Conservation (phyloP, 345 rosid species). For the Salix viminalis region DNA sequence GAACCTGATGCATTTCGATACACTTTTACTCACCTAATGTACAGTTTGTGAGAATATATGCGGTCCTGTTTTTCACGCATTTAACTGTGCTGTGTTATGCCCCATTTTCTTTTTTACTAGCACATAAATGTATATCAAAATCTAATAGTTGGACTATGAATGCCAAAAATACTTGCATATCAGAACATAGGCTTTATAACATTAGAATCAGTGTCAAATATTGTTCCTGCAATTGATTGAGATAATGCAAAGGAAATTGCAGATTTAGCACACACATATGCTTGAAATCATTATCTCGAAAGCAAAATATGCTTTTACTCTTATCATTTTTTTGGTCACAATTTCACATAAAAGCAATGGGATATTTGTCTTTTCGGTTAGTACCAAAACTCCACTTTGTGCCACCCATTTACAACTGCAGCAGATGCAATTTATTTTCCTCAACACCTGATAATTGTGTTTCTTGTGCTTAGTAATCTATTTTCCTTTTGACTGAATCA, state of each 20-base stretch:
- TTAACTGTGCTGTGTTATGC: no score
- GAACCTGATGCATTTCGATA: background rate
- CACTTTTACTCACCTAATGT: background rate
- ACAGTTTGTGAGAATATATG: background rate
- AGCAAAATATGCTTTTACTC: background rate
- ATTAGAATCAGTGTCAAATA: background rate
- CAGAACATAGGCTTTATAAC: background rate
- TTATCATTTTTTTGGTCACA: background rate
- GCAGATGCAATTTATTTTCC: background rate
- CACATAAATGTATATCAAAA: no score
- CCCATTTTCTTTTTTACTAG: no score
- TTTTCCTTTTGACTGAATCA: constrained; percentile 14
- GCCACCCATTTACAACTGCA: background rate
- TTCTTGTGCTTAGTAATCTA: background rate
- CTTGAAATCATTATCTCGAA: background rate
- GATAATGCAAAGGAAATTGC: background rate
- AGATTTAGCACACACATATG: background rate
- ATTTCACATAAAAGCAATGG: background rate
- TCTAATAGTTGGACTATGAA: no score
- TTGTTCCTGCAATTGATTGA: background rate
- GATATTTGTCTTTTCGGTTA: background rate
- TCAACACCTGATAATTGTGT: background rate
- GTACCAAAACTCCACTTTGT: background rate
- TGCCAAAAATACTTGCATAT: no score
- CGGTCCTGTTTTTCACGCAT: no score